A percentile compares a stretch with the other conserved stretches of the same genome.
Evolutionary conservation across 768 basidiomycete species (phyloP).

Genomic region (Holtermanniella nyarrowii): DNA sequence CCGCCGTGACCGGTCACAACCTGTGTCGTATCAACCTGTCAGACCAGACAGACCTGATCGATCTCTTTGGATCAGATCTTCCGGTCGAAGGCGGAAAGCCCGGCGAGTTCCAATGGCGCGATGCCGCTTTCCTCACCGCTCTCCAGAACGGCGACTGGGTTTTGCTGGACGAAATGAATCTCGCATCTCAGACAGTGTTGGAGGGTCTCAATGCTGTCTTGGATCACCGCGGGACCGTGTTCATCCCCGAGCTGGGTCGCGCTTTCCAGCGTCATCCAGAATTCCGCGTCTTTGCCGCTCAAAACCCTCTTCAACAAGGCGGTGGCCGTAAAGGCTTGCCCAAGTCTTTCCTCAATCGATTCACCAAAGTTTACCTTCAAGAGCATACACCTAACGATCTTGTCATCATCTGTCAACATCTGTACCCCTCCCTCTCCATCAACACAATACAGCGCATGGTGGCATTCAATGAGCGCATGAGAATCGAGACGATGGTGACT

Average conservation of each 20-base stretch:
- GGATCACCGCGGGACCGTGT: constrained; percentile 90
- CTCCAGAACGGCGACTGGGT: constrained; percentile 97
- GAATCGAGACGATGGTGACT: constrained; percentile 55
- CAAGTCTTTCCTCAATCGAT: constrained; percentile 93
- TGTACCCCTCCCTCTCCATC: constrained; percentile 56
- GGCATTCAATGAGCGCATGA: constrained; percentile 61
- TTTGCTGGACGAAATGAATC: constrained; percentile 96
- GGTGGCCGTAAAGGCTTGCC: constrained; percentile 95
- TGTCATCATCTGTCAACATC: constrained; percentile 60
- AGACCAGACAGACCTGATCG: constrained; percentile 92
- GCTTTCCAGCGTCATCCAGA: constrained; percentile 77
- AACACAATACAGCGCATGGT: constrained; percentile 64
- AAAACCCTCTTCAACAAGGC: constrained; percentile 91
- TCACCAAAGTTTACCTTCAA: constrained; percentile 92
- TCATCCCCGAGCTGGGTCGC: constrained; percentile 85
- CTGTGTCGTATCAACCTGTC: constrained; percentile 93
- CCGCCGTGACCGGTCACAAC: constrained; percentile 62
- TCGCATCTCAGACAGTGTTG: constrained; percentile 89
- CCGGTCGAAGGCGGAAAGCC: constrained; percentile 83
- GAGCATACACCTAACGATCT: constrained; percentile 71
- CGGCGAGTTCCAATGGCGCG: constrained; percentile 94
- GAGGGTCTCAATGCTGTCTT: constrained; percentile 94
- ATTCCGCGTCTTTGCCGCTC: constrained; percentile 96
- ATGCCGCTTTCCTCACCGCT: constrained; percentile 87
- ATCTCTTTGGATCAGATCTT: constrained; percentile 90